A percentile compares a stretch with the other conserved stretches of the same genome.
These are phyloP conservation scores for Neolentinus lepideus DNA, from an alignment of 1,284 basidiomycete species.

Conservation along the genomic window DNA sequence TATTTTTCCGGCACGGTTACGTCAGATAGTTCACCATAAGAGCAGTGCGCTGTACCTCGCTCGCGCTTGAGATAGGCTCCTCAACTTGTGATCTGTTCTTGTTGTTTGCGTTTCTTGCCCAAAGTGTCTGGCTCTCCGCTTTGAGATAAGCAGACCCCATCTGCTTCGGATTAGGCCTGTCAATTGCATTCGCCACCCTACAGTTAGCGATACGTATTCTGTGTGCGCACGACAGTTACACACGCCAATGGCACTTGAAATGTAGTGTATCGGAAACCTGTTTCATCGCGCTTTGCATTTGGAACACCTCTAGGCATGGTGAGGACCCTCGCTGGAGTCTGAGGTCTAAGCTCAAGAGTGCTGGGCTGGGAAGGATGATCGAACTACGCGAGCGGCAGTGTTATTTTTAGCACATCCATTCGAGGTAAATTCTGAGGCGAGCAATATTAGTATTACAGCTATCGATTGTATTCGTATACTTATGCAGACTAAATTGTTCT, in stretches of 20 bases:
- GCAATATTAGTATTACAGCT: too few relatives aligned
- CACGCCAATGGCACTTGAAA: conserved; percentile 74
- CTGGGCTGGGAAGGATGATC: too few relatives aligned
- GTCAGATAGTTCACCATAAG: conserved; percentile 8
- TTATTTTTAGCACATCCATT: too few relatives aligned
- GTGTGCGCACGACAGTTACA: conserved; percentile 19
- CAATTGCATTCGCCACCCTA: not conserved
- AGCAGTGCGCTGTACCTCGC: conserved; percentile 33
- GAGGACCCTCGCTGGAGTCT: not conserved
- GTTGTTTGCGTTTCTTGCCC: conserved; percentile 48
- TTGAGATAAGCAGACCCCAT: conserved; percentile 68
- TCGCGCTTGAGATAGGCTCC: conserved; percentile 19
- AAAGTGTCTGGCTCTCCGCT: conserved; percentile 61
- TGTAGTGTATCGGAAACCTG: conserved; percentile 70
- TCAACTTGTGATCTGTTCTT: conserved; percentile 36
- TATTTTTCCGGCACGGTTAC: not conserved
- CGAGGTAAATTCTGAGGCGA: too few relatives aligned
- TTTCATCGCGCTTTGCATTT: conserved; percentile 71
- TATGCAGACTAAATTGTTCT: too few relatives aligned
- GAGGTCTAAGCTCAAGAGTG: too few relatives aligned
- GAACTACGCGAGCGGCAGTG: too few relatives aligned
- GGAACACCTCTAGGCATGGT: conserved; percentile 74
- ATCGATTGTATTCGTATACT: too few relatives aligned
- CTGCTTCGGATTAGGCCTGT: conserved; percentile 70
- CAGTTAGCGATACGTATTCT: not conserved